These are phyloP conservation scores for Escallonia herrerae DNA, from an alignment of 129 eudicot species.

Conservation along the genomic window DNA sequence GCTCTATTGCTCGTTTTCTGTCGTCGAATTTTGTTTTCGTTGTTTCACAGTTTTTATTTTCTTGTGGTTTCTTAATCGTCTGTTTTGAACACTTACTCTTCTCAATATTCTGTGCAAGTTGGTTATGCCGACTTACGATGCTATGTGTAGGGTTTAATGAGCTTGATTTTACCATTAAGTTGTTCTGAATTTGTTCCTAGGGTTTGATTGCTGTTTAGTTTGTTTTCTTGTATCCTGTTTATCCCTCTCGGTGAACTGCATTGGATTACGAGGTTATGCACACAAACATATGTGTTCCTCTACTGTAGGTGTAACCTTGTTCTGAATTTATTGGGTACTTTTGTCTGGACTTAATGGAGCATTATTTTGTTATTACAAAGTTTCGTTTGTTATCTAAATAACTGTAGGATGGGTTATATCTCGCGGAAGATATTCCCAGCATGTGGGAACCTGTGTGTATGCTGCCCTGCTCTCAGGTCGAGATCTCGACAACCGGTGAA, in stretches of 20 bases:
- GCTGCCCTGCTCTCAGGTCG: constrained; percentile 94
- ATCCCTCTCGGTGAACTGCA: too few relatives aligned
- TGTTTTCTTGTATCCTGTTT: too few relatives aligned
- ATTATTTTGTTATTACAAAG: neutral
- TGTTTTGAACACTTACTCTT: neutral
- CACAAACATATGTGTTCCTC: neutral
- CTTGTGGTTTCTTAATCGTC: neutral
- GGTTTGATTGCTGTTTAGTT: too few relatives aligned
- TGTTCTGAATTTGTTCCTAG: neutral
- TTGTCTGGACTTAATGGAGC: neutral
- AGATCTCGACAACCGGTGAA: constrained; percentile 91
- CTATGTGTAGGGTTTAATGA: neutral
- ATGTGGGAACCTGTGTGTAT: constrained; percentile 92
- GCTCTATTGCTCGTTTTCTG: neutral
- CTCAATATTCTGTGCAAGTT: neutral
- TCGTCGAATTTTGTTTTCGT: neutral
- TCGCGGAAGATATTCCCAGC: constrained; percentile 93
- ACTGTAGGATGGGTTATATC: constrained; percentile 77
- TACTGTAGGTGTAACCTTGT: neutral
- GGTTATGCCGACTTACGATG: neutral
- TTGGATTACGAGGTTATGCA: too few relatives aligned
- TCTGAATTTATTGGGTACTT: neutral
- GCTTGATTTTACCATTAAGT: neutral
- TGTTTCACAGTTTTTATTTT: neutral
- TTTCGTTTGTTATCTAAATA: neutral